Evolutionary conservation across 73 alveolate species (phyloP), one percentile per base, ranked within the genome.

Genomic region (Paramecium tetraurelia): DNA sequence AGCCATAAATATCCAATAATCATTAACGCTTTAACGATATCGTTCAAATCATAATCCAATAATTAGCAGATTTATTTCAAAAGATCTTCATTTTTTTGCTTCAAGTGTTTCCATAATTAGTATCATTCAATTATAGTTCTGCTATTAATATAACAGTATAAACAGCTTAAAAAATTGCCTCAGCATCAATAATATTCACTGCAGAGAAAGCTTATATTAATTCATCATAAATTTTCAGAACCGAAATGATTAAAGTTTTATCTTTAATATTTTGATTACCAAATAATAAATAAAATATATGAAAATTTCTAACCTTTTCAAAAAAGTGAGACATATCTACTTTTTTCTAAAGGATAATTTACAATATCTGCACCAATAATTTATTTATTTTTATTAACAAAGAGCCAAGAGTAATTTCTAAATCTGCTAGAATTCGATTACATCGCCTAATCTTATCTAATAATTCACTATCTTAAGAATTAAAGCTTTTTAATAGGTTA

Each of bases 371-470:
- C 99, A 40, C 99, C 99, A 40, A 94, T 93, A 76, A 98, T 96
- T 85, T 93, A 96, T 58, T 97, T 96, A 29, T 93, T 95, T n/a
- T 92, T 69, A 16, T 93, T 86, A 87, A 96, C 97, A 58, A 97
- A 97, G 43, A 99, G 93, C 76, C 97, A 94, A 38, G 98, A 97
- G 93, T 97, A 98, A 92, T 98, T 98, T 44, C 99, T 99, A 93
- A 99, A 98, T 85, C 99, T 93, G 58, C 99, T 94, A 53, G 98
- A 95, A 76, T 97, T 98, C 92, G 99, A 93, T 98, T 98, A 57
- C 99, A 97, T 71, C 97, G 98, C 57, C 98, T 95, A 29, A 99
- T 98, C 92, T 98, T 96, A 38, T 38, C 86, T 12, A 63, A 71
- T 36, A 71, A 71, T 41, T 71, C 86, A 71, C 7, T 38, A 5